These are phyloP conservation scores for Stachybotrys echinatus DNA, from an alignment of 2,329 filamentous ascomycete genomes.

Conservation along the genomic window DNA sequence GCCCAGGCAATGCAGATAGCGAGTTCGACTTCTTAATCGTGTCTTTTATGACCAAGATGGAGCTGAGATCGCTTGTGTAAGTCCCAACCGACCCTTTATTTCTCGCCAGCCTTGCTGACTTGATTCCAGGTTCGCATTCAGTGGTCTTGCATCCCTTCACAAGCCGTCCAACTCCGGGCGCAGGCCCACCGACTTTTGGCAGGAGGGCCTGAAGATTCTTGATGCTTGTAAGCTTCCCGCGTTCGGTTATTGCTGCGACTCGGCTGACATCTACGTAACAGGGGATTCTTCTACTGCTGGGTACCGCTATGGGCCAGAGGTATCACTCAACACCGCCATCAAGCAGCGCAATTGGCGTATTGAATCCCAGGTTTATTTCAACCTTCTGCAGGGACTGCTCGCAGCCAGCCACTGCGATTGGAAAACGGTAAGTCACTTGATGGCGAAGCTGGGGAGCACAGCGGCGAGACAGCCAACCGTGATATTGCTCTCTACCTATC, in stretches of 20 bases:
- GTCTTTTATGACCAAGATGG: constrained; percentile 55
- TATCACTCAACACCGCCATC: constrained; percentile 53
- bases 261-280: constrained; percentile 7
- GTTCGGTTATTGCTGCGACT: not conserved
- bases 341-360: constrained; percentile 58
- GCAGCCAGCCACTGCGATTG: constrained; percentile 68
- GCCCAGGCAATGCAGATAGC: constrained; percentile 37
- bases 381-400: constrained; percentile 66
- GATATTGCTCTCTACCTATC: constrained; percentile 57
- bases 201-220: constrained; percentile 37
- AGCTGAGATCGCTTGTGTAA: constrained; percentile 51
- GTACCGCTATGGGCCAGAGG: constrained; percentile 32
- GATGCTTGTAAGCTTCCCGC: constrained; percentile 45
- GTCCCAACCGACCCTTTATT: constrained; percentile 15
- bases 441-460: constrained; percentile 47
- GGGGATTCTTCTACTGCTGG: constrained; percentile 29
- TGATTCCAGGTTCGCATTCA: constrained; percentile 44
- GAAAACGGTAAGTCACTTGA: constrained; percentile 53
- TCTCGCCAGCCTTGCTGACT: constrained; percentile 9
- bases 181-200: constrained; percentile 33
- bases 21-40: constrained; percentile 52
- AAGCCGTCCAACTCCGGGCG: constrained; percentile 26
- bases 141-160: constrained; percentile 42
- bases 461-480: constrained; percentile 35
- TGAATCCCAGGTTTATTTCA: constrained; percentile 62